Base-by-base conservation (phyloP, 176 grass and related monocot species). In the Thinopyrum elongatum region DNA sequence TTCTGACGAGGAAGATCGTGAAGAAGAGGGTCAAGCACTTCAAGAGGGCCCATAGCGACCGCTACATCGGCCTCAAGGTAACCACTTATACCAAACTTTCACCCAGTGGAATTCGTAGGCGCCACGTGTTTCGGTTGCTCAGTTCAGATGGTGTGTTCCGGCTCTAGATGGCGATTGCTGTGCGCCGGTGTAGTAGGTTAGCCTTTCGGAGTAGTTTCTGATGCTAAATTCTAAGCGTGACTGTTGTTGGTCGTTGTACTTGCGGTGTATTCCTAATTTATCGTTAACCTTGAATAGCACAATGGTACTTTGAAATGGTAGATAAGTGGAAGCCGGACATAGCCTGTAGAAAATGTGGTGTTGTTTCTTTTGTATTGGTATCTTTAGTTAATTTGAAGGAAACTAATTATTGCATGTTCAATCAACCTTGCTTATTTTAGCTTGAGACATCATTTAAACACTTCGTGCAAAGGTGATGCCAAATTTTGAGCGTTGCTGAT, bases 11-110 rank as follows among this genome's bases (percentile, higher is more conserved):
- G 94, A 95, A 91, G 94, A 93, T 95, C 80, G 91, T 95, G 83
- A 95, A 95, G 91, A 95, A 95, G 89, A 57, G 94, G 35, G 62
- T 91, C 72, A 95, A 95, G 91, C 51, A 84, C 25, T 95, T 95
- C 86, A 95, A 95, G 93, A 93, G 93, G 83, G 74, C 94, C 4
- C 94, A 97, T 33, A 88, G 86, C 58, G 91, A 97, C 77, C 92
- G 94, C 85, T 92, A 94, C 87, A 97, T 84, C 11, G 86, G 87
- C 65, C 83, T 97, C 77, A 94, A 94, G 92, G 92, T 97, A 35
- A 1, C 2, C 3, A 10, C 38, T 58, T 22, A 38, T 33, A 23
- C 33, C 10, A 4, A 82, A 70, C 44, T n/a, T 23, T 82, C 6
- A 15, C 30, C 3, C 46, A 10, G 44, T 70, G 0, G 6, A 61